These are phyloP conservation scores for Hyphopichia homilentoma DNA, from an alignment of 805 yeast genomes.

Conservation along the genomic window DNA sequence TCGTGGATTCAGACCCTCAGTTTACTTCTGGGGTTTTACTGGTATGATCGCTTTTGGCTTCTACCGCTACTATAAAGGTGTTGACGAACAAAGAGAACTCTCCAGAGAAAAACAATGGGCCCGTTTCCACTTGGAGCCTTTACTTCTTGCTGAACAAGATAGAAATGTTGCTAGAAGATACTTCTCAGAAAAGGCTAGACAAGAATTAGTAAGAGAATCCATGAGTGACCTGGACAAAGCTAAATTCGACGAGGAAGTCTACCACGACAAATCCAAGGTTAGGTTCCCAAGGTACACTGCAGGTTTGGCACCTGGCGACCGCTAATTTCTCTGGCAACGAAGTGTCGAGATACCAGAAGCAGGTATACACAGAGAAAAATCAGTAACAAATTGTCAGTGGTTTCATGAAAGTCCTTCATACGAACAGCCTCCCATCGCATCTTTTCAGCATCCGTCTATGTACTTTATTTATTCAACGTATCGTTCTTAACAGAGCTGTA, in stretches of 20 bases:
- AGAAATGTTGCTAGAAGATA: slow-evolving; percentile 72
- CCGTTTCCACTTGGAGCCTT: slow-evolving; percentile 66
- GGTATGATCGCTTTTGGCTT: slow-evolving; percentile 71
- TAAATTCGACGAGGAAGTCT: slow-evolving; percentile 40
- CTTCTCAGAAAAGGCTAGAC: slow-evolving; percentile 62
- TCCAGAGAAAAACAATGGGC: slow-evolving; percentile 76
- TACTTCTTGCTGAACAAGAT: slow-evolving; percentile 78
- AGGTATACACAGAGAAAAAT: no score
- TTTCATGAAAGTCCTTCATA: no score
- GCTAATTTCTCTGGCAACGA: not conserved
- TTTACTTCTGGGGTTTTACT: slow-evolving; percentile 62
- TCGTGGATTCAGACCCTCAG: slow-evolving; percentile 76
- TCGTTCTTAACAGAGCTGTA: no score
- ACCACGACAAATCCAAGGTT: slow-evolving; percentile 41
- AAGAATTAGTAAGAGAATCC: slow-evolving; percentile 46
- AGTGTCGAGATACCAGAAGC: no score
- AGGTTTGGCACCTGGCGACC: slow-evolving; percentile 33
- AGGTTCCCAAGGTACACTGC: slow-evolving; percentile 42
- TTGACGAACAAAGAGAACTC: slow-evolving; percentile 72
- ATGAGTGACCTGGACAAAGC: slow-evolving; percentile 37
- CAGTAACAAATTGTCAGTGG: no score
- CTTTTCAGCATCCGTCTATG: no score
- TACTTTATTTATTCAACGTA: no score
- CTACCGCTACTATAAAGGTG: slow-evolving; percentile 61
- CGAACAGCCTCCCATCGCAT: no score